phyloP scores from a whole-genome alignment of 805 yeast species.

The Candida coleopterorum region DNA sequence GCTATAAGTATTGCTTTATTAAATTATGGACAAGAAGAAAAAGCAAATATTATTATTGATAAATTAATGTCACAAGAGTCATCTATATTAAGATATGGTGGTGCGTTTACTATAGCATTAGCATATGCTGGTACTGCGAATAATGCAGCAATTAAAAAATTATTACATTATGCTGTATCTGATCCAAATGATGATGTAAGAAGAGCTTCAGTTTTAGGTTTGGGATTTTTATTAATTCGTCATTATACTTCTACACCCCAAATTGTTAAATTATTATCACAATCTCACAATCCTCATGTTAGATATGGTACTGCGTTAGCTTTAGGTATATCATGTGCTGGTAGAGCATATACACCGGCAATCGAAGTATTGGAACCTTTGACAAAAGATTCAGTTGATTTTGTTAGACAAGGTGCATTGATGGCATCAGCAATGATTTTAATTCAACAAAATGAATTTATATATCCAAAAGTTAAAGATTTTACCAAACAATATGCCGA shows the following conservation, averaged over 20 bases:
- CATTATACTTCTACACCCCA: conserved; percentile 93
- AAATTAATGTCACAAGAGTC: conserved; percentile 69
- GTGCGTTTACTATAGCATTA: conserved; percentile 87
- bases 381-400: conserved; percentile 90
- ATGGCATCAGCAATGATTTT: conserved; percentile 88
- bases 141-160: conserved; percentile 77
- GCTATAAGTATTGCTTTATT: conserved; percentile 85
- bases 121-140: conserved; percentile 97
- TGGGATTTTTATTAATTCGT: conserved; percentile 87
- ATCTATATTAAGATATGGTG: conserved; percentile 89
- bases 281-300: conserved; percentile 96
- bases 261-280: conserved; percentile 86
- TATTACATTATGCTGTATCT: conserved; percentile 91
- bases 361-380: conserved; percentile 89
- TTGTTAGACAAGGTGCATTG: conserved; percentile 96
- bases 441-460: conserved; percentile 79
- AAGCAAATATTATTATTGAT: conserved; percentile 66
- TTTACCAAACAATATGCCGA: conserved; percentile 70
- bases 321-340: conserved; percentile 94
- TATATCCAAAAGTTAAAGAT: conserved; percentile 73
- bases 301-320: conserved; percentile 98
- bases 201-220: conserved; percentile 87
- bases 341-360: conserved; percentile 83
- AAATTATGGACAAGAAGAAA: conserved; percentile 79
- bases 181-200: conserved; percentile 96